Evolutionary conservation across 139 green algal genomes (phyloP).

Genomic region (Picochlorum sp.): DNA sequence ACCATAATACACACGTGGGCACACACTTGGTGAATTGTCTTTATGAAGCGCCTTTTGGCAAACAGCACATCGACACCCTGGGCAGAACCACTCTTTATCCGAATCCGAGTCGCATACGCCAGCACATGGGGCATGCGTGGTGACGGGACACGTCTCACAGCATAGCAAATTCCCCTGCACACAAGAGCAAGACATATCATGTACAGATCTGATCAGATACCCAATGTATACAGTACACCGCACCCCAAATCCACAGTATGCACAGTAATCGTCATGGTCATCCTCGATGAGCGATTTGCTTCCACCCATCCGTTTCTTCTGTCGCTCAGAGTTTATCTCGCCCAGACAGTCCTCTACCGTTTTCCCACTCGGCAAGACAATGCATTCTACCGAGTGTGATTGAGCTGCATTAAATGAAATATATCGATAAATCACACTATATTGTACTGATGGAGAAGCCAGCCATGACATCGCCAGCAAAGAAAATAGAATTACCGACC

Average conservation of each 20-base stretch:
- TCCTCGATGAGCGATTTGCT: conserved; percentile 26
- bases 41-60: conserved; percentile 5
- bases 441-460: no score
- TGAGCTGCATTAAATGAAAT: no score
- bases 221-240: background rate
- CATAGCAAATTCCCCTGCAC: conserved; percentile 41
- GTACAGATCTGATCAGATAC: background rate
- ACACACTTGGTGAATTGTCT: background rate
- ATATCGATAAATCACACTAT: no score
- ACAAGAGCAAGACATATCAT: no score
- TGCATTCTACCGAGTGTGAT: no score
- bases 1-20: conserved; percentile 4
- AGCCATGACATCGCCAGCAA: no score
- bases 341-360: no score
- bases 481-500: no score
- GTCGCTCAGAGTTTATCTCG: no score
- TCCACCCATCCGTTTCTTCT: no score
- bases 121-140: conserved; percentile 27
- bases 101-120: conserved; percentile 15
- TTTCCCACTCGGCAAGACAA: no score
- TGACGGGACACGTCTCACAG: conserved; percentile 40
- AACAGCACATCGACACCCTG: conserved; percentile 26
- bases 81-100: conserved; percentile 33
- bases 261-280: conserved; percentile 39
- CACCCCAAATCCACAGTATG: conserved; percentile 34